Base-by-base conservation (phyloP, 495 filamentous ascomycete species). In the Aspergillus cristatus region DNA sequence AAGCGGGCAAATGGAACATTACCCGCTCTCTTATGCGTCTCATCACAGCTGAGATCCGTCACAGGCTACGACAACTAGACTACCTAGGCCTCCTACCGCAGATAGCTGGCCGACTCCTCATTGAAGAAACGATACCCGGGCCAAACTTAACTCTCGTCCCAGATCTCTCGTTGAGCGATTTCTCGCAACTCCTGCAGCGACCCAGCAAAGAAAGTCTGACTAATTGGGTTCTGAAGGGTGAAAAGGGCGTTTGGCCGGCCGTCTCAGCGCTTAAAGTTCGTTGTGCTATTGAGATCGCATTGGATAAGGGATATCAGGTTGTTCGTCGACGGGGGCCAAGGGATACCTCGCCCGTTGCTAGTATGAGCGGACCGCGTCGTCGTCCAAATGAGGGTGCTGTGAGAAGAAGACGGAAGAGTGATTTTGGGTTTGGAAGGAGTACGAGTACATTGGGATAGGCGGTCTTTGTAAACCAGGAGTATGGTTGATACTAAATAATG, bases 181-280 rank as follows among this genome's bases (percentile, higher is more conserved):
- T 95, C 42, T 52, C 78, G 3, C 75, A 78, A 20, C 62, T 97
- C 29, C 70, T 95, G 22, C 83, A 91, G 47, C 84, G 78, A 18
- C 90, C 90, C 3, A 89, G 79, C 13, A 68, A 74, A 34, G 74
- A 80, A 38, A 76, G 77, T 15, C 61, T 96, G 8, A 78, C 86
- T 17, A 81, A 89, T 43, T 96, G 90, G 90, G 86, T 90, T 40
- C 54, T 79, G 14, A 70, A 82, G 29, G 90, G 90, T 6, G 89
- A 96, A 62, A 59, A 82, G 28, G 86, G 83, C 37, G 86, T 94
- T 0, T 97, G 90, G 90, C 90, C 90, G 3, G 85, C 86, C n/a
- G 74, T 94, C 31, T 76, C 76, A 18, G 85, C 87, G 11, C 62
- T 97, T 37, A 82, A 78, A 48, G 77, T 94, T 6, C 66, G 90